These are phyloP conservation scores for Coemansia sp. DNA, from an alignment of 192 early-diverging fungal species.

Conservation along the genomic window DNA sequence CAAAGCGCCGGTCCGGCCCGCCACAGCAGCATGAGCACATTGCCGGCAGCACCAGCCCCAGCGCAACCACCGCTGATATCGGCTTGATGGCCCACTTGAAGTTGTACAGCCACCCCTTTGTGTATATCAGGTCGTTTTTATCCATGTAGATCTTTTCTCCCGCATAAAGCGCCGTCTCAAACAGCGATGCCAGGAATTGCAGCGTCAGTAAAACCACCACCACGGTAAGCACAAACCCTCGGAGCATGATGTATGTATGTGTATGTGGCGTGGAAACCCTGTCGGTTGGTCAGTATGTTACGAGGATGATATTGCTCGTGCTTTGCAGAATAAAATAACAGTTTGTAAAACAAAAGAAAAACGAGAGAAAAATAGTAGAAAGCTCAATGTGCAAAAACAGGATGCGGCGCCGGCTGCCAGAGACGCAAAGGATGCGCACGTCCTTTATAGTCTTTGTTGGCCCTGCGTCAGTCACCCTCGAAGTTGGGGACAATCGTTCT, in stretches of 20 bases:
- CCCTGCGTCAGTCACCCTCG: background rate
- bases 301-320: background rate
- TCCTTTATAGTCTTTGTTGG: background rate
- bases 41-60: conserved; percentile 30
- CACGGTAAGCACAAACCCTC: conserved; percentile 28
- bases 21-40: conserved; percentile 53
- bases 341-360: conserved; percentile 2
- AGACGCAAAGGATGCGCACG: background rate
- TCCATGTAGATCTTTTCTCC: conserved; percentile 47
- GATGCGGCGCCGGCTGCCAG: background rate
- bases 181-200: conserved; percentile 38
- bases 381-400: background rate
- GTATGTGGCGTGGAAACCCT: background rate
- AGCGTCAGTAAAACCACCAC: conserved; percentile 34
- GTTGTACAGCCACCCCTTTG: conserved; percentile 51
- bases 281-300: background rate
- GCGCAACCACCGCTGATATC: conserved; percentile 37
- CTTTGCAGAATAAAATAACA: background rate
- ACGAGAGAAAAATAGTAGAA: conserved; percentile 1
- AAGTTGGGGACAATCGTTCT: background rate
- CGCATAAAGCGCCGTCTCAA: conserved; percentile 47
- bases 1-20: conserved; percentile 16
- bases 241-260: conserved; percentile 11
- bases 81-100: conserved; percentile 56
- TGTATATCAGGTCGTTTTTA: conserved; percentile 44